phyloP scores from a whole-genome alignment of 306 rosid species.

The barrel medic (Medicago truncatula) region MtrunA17r5.0-ANR NC_053042.1:7328501-7329000 shows the following conservation, averaged over 20 bases:
- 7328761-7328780: conserved; percentile 90
- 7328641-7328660: neutral
- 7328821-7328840: neutral
- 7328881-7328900: neutral
- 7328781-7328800: conserved; percentile 74
- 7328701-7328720: conserved; percentile 98
- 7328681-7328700: conserved; percentile 97
- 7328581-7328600: neutral
- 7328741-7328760: conserved; percentile 95
- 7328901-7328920: conserved; percentile 2
- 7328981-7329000: conserved; percentile 91
- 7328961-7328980: conserved; percentile 97
- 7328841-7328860: conserved; percentile 11
- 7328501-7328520: neutral
- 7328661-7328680: conserved; percentile 46
- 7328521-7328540: neutral
- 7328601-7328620: neutral
- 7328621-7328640: neutral
- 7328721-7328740: conserved; percentile 92
- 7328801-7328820: neutral
- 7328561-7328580: neutral
- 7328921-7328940: conserved; percentile 27
- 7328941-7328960: conserved; percentile 14
- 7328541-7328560: neutral
- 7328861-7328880: neutral